Evolutionary conservation across 306 rosid species (phyloP), one percentile per base, ranked within the genome.

Genomic region (Medicago arabica): DNA sequence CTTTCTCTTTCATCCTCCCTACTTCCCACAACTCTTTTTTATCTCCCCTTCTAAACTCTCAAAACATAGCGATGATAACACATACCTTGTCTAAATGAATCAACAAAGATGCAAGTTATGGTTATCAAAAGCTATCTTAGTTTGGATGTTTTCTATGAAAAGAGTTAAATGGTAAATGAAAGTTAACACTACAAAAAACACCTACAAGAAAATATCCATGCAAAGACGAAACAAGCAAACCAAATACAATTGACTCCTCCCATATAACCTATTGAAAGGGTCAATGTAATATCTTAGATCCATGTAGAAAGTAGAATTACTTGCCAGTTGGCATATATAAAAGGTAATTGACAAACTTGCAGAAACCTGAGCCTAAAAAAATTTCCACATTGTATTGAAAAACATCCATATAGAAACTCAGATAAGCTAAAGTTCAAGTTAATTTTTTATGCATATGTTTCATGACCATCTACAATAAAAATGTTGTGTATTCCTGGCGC

Each of bases 381-480:
- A 61, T 43, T 25, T 67, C 49, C 23, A 60, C 3, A 61, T 60
- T 12, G 49, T 60, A 77, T 19, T 49, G 62, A 44, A 72, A 57
- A 58, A 34, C 63, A 31, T 51, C 38, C 50, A 41, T 17, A 67
- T 1, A 38, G 16, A 34, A 68, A 74, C 55, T 72, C 5, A 16
- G 73, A 59, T 49, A 18, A 77, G 8, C 39, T 41, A 25, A 18
- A 67, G 73, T 41, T 60, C 44, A 49, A 78, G 70, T 58, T 74
- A 9, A 49, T 74, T 47, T 71, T 62, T 7, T 13, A 5, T 71
- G 67, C 70, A 65, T 49, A 34, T 23, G 67, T 65, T 47, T 67
- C 77, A 60, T 73, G 21, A 78, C 18, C 78, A 36, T 82, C 73
- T 67, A 78, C 72, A 59, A 18, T 10, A 65, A 58, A 72, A 77